Percentiles rank a stretch among this genome's conserved stretches.
Evolutionary conservation across 768 basidiomycete genomes (phyloP).

Genomic region (Leccinellum rugosiceps): DNA sequence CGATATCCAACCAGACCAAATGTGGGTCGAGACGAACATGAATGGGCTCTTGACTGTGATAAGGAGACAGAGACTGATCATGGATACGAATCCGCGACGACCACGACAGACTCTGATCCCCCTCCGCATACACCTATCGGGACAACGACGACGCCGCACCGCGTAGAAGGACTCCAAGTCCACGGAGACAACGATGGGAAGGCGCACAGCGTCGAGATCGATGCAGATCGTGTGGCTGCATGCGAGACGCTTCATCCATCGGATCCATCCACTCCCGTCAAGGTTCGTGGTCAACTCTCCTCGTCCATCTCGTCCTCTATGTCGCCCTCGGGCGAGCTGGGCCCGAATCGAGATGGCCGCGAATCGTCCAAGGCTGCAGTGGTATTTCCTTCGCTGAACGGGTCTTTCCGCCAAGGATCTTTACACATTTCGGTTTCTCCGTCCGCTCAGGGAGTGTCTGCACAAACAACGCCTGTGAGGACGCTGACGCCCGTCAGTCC

Average conservation of each 20-base stretch:
- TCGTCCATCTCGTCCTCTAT: constrained; percentile 2
- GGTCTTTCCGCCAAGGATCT: constrained; percentile 17
- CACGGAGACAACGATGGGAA: constrained; percentile 15
- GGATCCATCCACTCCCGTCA: constrained; percentile 17
- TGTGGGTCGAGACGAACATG: constrained; percentile 3
- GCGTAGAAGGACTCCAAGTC: constrained; percentile 4
- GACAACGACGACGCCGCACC: constrained; percentile 3
- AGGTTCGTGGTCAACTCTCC: constrained; percentile 12
- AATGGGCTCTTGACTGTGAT: constrained; percentile 13
- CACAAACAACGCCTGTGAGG: constrained; percentile 12
- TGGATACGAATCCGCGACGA: constrained; percentile 27
- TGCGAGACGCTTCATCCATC: constrained; percentile 6
- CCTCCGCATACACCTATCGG: constrained; percentile 26
- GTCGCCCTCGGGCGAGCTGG: background rate
- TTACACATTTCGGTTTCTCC: background rate
- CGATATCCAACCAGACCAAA: constrained; percentile 1
- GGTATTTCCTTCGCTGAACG: constrained; percentile 26
- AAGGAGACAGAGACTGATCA: constrained; percentile 24
- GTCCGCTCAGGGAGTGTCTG: constrained; percentile 1
- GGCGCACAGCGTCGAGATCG: constrained; percentile 7
- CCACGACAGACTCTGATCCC: constrained; percentile 27
- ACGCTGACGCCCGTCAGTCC: constrained; percentile 5
- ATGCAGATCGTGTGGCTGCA: background rate
- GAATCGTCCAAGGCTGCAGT: constrained; percentile 13
- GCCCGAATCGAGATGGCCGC: background rate